These are phyloP conservation scores for Rhynchospora breviuscula DNA, from an alignment of 176 grass and related monocot species.

Conservation along the genomic window DNA sequence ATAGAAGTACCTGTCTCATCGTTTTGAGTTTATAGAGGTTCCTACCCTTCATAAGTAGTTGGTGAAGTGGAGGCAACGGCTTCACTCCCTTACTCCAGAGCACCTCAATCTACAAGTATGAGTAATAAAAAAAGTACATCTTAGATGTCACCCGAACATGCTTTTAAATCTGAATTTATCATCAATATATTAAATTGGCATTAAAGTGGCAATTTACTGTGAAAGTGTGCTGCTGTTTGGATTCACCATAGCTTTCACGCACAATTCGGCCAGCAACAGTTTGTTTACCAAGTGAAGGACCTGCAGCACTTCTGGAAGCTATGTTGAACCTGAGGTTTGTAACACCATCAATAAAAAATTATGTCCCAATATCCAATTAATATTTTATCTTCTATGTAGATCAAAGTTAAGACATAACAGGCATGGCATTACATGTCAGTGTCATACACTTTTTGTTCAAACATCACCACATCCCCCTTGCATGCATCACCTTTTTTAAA, in stretches of 20 bases:
- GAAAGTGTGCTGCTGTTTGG: constrained; percentile 60
- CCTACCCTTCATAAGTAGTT: constrained; percentile 54
- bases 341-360: background rate
- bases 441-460: constrained; percentile 64
- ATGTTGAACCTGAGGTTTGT: constrained; percentile 30
- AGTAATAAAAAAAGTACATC: background rate
- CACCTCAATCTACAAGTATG: constrained; percentile 44
- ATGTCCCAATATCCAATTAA: background rate
- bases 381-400: background rate
- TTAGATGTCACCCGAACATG: background rate
- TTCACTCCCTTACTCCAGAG: constrained; percentile 57
- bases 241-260: constrained; percentile 48
- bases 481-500: constrained; percentile 55
- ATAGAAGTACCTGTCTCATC: constrained; percentile 42
- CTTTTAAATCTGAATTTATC: background rate
- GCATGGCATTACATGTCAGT: constrained; percentile 34
- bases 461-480: constrained; percentile 66
- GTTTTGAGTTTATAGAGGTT: constrained; percentile 50
- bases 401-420: background rate
- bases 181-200: background rate
- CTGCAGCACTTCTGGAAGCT: constrained; percentile 31
- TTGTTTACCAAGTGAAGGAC: constrained; percentile 33
- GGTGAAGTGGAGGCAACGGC: constrained; percentile 31
- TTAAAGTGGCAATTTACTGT: constrained; percentile 28
- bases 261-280: constrained; percentile 43